Base-by-base conservation (phyloP, 163 green algal genomes). In the Scenedesmus sp. region DNA sequence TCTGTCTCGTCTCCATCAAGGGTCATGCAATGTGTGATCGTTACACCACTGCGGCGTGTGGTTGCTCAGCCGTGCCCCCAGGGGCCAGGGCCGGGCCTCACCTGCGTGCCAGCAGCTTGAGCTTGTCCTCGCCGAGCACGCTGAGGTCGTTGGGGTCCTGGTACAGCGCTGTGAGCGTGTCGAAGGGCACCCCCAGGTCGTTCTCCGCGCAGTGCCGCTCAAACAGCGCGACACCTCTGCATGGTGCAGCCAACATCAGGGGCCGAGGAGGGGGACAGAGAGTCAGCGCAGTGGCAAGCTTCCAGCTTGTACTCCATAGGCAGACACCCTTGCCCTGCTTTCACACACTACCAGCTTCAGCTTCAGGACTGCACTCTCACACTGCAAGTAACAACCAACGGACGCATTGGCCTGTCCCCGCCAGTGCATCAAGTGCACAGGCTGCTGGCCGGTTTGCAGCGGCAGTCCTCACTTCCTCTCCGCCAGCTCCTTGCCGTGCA, bases 401-500 rank as follows among this genome's bases (percentile, higher is more conserved):
- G n/a, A n/a, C n/a, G n/a, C n/a, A n/a, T n/a, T n/a, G n/a, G n/a
- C n/a, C 30, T 61, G 12, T 61, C 7, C 12, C 51, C 6, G n/a
- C n/a, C n/a, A n/a, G n/a, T n/a, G n/a, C n/a, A n/a, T n/a, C n/a
- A n/a, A n/a, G n/a, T n/a, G n/a, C n/a, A n/a, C n/a, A n/a, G n/a
- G n/a, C n/a, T n/a, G n/a, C n/a, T n/a, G n/a, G n/a, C n/a, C n/a
- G n/a, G n/a, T 20, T 15, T 26, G 51, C 51, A 61, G 12, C 51
- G 13, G 35, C 13, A n/a, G 5, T 80, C 13, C 91, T 24, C 33
- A 93, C 92, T 87, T 91, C 24, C 84, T n/a, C 51, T 85, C 78
- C 30, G 92, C 90, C 92, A 90, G 89, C 59, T 70, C 85, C 90
- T 91, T 94, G 83, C 85, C 78, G 30, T 81, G 68, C 53, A 93